Conservation (phyloP, 805 yeast species). For the Pichia membranifaciens region DNA sequence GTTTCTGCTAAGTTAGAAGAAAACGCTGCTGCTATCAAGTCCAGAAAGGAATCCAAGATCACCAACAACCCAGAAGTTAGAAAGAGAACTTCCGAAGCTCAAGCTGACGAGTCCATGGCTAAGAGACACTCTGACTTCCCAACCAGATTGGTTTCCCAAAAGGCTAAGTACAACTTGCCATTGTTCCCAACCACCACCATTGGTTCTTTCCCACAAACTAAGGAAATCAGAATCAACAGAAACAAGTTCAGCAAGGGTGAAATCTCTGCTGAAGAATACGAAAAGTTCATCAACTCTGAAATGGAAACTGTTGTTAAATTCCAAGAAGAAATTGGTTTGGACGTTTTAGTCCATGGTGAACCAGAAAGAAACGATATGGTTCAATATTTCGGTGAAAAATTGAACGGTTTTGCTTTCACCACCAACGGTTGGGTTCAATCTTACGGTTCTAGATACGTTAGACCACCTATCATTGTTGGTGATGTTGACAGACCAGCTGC, state of each 20-base stretch:
- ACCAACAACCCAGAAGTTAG: conserved; percentile 91
- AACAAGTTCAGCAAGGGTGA: conserved; percentile 97
- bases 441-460: conserved; percentile 99
- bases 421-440: conserved; percentile 99
- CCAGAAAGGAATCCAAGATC: conserved; percentile 81
- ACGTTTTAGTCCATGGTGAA: conserved; percentile 99
- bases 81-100: conserved; percentile 71
- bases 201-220: conserved; percentile 99
- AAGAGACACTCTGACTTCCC: conserved; percentile 86
- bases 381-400: conserved; percentile 99
- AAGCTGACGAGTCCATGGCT: conserved; percentile 56
- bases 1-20: conserved; percentile 75
- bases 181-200: conserved; percentile 99
- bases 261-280: conserved; percentile 91
- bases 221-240: conserved; percentile 98
- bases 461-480: conserved; percentile 99
- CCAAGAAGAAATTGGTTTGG: conserved; percentile 99
- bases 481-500: conserved; percentile 98
- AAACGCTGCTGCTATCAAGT: conserved; percentile 77
- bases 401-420: conserved; percentile 98
- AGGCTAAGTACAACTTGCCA: conserved; percentile 85
- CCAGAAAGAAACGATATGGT: conserved; percentile 99
- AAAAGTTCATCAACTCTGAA: conserved; percentile 93
- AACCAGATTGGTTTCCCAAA: conserved; percentile 81
- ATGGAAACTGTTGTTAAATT: conserved; percentile 92